Evolutionary conservation across 164 flowering plant species (phyloP), one percentile per base, ranked within the genome.

Genomic region (Macadamia integrifolia): DNA sequence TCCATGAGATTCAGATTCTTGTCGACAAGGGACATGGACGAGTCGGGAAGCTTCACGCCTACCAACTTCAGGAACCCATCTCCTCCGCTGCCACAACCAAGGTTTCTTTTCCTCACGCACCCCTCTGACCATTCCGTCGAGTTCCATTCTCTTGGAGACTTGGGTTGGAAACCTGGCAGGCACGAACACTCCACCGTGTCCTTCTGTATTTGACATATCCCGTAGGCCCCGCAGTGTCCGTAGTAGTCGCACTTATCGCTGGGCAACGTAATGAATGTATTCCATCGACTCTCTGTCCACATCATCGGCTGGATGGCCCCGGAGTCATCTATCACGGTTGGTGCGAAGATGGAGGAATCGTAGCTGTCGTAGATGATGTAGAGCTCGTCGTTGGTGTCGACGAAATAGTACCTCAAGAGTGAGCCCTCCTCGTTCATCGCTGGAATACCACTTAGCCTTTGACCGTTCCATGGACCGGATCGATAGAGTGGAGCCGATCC

Each of bases 381-480:
- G 5, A 68, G 40, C 65, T 78, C 80, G 59, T 70, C 71, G 0
- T 3, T 43, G 17, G 61, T 64, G 18, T 76, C 56, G 2, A 76
- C 74, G 9, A 43, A 78, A 14, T 12, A 49, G 35, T 40, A 8
- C 9, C 64, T 46, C 3, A 46, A 63, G 64, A 71, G 69, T 30
- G 12, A 65, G 7, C 0, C 15, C 5, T 4, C 15, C 5, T 4
- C 14, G 0, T 65, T 66, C 78, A 74, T 72, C 55, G 69, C 64
- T 44, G 79, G 82, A 11, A 77, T 66, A 6, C 80, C 83, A 66
- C 53, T 66, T 0, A 50, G 71, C 14, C 49, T 1, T 1, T 17
- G 23, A 13, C 85, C 85, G 11, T 64, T 70, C 88, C 86, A 83
- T 0, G 83, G 76, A 14, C 85, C 84, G 10, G 61, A 66, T 55